Evolutionary conservation across 2,329 filamentous ascomycete genomes (phyloP), one percentile per base, ranked within the genome.

Genomic region (Phialemonium atrogriseum): DNA sequence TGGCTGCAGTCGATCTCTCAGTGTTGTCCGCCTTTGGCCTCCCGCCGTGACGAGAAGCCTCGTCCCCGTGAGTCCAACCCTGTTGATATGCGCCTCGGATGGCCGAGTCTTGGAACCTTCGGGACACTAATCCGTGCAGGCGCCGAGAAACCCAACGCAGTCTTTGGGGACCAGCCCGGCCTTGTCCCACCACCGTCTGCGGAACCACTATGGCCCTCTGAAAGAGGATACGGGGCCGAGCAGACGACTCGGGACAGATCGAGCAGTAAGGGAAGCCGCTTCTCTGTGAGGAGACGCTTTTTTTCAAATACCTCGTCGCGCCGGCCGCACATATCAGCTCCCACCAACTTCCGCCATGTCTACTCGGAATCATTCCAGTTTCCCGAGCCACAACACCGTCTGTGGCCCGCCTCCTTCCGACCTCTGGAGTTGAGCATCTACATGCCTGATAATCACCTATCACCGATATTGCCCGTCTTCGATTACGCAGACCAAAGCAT

Each of bases 301-400:
- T 56, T 60, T 43, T 59, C 66, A 37, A 57, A 62, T 37, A 54
- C 59, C 32, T 55, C 60, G 25, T 56, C 65, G 47, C 70, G 65
- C 52, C 60, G 68, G 51, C 67, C 68, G 49, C 59, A 60, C 37
- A 79, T 80, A 45, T 77, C 73, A 24, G 60, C 60, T 13, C 75
- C 75, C 4, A 66, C 66, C 28, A 61, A 79, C 49, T 80, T 80
- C 45, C 68, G 67, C 27, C 75, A 79, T 55, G 43, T 79, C 29
- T 56, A 68, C 33, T 68, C 66, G 12, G 60, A 59, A 27, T 55
- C 62, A n/a, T 58, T 58, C 35, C 58, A 61, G 28, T 55, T 59
- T 31, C 44, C 32, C 36, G 6, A 41, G 52, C 27, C 50, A 34
- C 39, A 37, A 35, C 43, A 32, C 43, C 51, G 43, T 34, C 47